Evolutionary conservation across 345 rosid genomes (phyloP).

Genomic region (Passiflora organensis): DNA sequence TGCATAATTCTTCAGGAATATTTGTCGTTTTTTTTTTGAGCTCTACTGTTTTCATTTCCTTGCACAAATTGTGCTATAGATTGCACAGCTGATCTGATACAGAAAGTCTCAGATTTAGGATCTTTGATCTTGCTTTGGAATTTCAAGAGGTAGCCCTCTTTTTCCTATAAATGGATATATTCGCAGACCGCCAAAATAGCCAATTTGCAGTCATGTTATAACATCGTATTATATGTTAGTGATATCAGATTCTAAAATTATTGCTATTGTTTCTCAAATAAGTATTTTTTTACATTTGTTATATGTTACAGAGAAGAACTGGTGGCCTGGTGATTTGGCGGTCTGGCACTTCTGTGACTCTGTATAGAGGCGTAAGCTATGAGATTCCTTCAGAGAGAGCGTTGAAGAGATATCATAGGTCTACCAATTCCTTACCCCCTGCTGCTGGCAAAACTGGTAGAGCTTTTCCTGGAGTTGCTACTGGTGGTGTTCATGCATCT

Average conservation of each 20-base stretch:
- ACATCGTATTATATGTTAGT: not conserved
- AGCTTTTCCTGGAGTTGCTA: constrained; percentile 16
- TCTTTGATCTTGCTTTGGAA: too few relatives aligned
- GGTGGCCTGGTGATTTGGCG: constrained; percentile 98
- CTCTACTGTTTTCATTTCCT: not conserved
- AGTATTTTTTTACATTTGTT: not conserved
- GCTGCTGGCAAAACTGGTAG: constrained; percentile 21
- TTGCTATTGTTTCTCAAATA: not conserved
- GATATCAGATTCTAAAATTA: not conserved
- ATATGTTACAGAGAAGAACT: constrained; percentile 67
- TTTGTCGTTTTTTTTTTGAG: not conserved
- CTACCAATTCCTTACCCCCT: constrained; percentile 23
- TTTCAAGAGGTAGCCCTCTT: too few relatives aligned
- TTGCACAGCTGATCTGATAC: not conserved
- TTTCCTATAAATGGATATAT: too few relatives aligned
- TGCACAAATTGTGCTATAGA: not conserved
- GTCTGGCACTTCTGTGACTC: constrained; percentile 70
- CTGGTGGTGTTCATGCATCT: constrained; percentile 24
- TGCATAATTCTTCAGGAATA: not conserved
- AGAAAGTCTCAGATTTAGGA: too few relatives aligned
- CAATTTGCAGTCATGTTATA: too few relatives aligned
- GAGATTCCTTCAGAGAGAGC: constrained; percentile 46
- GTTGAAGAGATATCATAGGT: constrained; percentile 38
- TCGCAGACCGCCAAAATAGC: too few relatives aligned
- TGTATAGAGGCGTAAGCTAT: constrained; percentile 69